Evolutionary conservation across 1,284 basidiomycete genomes (phyloP), one percentile per base, ranked within the genome.

Genomic region (Coniophora puteana): DNA sequence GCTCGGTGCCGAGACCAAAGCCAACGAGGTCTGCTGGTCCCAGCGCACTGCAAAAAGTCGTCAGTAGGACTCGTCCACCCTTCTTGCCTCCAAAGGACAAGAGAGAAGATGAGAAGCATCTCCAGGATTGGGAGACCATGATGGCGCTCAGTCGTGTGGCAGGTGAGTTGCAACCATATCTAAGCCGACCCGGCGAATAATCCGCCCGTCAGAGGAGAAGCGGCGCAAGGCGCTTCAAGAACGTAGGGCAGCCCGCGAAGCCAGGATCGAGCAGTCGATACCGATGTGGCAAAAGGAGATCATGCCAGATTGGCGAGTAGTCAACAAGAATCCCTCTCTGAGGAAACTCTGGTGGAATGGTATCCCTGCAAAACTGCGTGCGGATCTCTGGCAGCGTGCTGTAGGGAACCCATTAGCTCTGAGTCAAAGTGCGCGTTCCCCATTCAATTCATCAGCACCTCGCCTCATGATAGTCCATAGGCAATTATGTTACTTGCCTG

Each of bases 311-410:
- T 94, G 90, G 89, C 80, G 75, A 33, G 74, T 78, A 21, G 88
- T 91, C 3, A 59, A 80, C 52, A 80, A 74, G 51, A 80, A 83
- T 49, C 70, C 76, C 0, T 62, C 62, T 1, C 65, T 95, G 38
- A 75, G 88, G 30, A 77, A 74, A 52, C 55, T 97, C 13, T 99
- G 95, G 95, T 95, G 93, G 84, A 76, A 79, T 33, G 95, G 95
- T 6, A 85, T 94, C 39, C 95, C 95, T 1, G 80, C 84, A 0
- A 88, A 89, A 58, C 67, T 95, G 40, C 76, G 95, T 30, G 89
- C 90, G 1, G 68, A 76, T 4, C 80, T 97, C 62, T 99, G 95
- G 95, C 80, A 86, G 52, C 71, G 79, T 43, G 91, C 88, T 4
- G 83, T 92, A 16, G 95, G 95, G 7, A 99, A 99, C 58, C 73